Evolutionary conservation across 1,139 yeast species (phyloP).

Genomic region (Blastobotrys apis): DNA sequence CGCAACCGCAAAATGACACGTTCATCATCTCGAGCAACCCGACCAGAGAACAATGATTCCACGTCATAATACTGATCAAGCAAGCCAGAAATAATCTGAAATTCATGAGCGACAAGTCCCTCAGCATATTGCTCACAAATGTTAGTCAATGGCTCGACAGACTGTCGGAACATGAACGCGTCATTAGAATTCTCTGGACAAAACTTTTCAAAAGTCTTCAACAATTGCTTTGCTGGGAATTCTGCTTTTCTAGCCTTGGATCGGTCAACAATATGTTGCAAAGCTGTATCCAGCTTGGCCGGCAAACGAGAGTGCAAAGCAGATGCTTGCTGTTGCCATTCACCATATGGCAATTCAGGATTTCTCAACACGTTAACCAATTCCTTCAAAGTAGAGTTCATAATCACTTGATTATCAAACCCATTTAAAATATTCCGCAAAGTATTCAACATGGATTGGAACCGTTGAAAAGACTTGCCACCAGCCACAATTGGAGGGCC

Average conservation of each 20-base stretch:
- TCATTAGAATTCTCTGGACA: conserved; percentile 46
- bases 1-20: conserved; percentile 73
- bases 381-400: conserved; percentile 74
- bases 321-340: conserved; percentile 81
- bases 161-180: conserved; percentile 44
- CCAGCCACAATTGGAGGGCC: conserved; percentile 84
- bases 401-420: conserved; percentile 89
- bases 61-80: conserved; percentile 69
- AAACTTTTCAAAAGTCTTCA: conserved; percentile 57
- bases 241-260: conserved; percentile 63
- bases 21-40: conserved; percentile 76
- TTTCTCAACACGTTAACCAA: conserved; percentile 70
- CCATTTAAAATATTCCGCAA: conserved; percentile 80
- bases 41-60: conserved; percentile 73
- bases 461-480: conserved; percentile 75
- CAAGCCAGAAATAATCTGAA: conserved; percentile 62
- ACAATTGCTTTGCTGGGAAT: conserved; percentile 86
- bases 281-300: conserved; percentile 61
- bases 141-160: conserved; percentile 66
- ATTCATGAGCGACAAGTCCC: conserved; percentile 84
- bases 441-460: conserved; percentile 53
- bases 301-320: conserved; percentile 93
- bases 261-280: conserved; percentile 57
- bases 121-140: conserved; percentile 66
- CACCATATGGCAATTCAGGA: conserved; percentile 83